These are phyloP conservation scores for Pythium guiyangense DNA, from an alignment of 352 stramenopile species.

Conservation along the genomic window DNA sequence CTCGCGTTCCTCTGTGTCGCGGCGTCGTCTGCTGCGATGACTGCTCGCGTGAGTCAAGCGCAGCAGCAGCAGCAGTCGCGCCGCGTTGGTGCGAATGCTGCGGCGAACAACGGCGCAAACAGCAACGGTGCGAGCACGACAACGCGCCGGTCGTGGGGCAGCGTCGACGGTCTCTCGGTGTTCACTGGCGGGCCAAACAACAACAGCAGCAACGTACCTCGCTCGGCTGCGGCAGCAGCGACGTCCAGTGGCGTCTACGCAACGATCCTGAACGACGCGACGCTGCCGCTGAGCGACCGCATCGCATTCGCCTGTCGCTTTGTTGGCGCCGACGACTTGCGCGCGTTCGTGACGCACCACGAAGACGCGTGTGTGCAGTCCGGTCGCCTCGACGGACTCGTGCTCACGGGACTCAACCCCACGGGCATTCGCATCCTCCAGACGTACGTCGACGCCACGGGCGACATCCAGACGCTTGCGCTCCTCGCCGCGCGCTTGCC, in stretches of 20 bases:
- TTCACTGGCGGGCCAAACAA: slow-evolving; percentile 10
- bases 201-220: background rate
- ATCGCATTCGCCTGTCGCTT: slow-evolving; percentile 91
- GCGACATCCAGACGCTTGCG: slow-evolving; percentile 91
- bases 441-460: slow-evolving; percentile 87
- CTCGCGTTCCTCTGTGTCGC: slow-evolving; percentile 65
- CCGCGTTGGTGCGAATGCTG: slow-evolving; percentile 18
- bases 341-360: slow-evolving; percentile 71
- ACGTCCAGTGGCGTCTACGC: slow-evolving; percentile 44
- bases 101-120: background rate
- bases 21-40: slow-evolving; percentile 27
- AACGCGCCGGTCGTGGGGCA: slow-evolving; percentile 51
- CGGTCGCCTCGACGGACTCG: slow-evolving; percentile 88
- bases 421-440: slow-evolving; percentile 87
- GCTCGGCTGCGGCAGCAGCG: background rate
- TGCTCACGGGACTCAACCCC: slow-evolving; percentile 85
- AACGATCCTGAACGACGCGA: slow-evolving; percentile 82
- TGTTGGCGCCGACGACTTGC: slow-evolving; percentile 77
- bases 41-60: slow-evolving; percentile 17
- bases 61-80: slow-evolving; percentile 27
- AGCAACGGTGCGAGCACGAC: background rate
- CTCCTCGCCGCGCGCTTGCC: slow-evolving; percentile 73
- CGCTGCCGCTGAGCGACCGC: slow-evolving; percentile 85
- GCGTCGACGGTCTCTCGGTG: slow-evolving; percentile 45
- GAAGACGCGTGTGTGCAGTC: slow-evolving; percentile 76